Conservation (phyloP, 345 rosid species). For the Eucalyptus pauciflora region DNA sequence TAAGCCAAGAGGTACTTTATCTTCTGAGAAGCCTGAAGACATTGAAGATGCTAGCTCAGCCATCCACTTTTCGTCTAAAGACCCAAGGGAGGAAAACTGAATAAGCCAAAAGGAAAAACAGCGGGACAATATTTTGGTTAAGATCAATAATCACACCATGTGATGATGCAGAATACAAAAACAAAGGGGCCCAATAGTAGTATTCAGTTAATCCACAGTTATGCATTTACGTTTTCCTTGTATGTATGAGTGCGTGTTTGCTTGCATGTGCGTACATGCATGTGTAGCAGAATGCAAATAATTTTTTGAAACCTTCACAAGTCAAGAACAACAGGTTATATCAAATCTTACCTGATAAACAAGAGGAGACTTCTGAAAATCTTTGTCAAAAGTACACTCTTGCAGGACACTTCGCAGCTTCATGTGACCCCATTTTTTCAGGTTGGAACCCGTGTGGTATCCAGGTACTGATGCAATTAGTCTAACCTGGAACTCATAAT, state of each 20-base stretch:
- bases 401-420: constrained; percentile 61
- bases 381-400: constrained; percentile 62
- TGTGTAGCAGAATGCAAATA: not conserved
- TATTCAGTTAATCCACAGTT: not conserved
- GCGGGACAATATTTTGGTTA: not conserved
- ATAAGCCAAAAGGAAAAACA: not conserved
- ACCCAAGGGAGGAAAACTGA: constrained; percentile 95
- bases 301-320: not conserved
- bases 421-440: constrained; percentile 96
- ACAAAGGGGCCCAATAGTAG: not conserved
- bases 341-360: constrained; percentile 64
- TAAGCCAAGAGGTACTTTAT: constrained; percentile 62
- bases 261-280: not conserved
- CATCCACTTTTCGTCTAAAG: constrained; percentile 94
- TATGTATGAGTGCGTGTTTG: not conserved
- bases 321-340: not conserved
- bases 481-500: constrained; percentile 40
- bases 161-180: not conserved
- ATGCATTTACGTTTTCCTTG: not conserved
- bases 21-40: constrained; percentile 78
- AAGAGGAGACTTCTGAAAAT: constrained; percentile 72
- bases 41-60: constrained; percentile 68
- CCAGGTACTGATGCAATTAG: constrained; percentile 93
- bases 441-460: constrained; percentile 64
- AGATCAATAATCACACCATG: not conserved